These are phyloP conservation scores for Blastocystis sp. DNA, from an alignment of 352 stramenopile species.

Conservation along the genomic window DNA sequence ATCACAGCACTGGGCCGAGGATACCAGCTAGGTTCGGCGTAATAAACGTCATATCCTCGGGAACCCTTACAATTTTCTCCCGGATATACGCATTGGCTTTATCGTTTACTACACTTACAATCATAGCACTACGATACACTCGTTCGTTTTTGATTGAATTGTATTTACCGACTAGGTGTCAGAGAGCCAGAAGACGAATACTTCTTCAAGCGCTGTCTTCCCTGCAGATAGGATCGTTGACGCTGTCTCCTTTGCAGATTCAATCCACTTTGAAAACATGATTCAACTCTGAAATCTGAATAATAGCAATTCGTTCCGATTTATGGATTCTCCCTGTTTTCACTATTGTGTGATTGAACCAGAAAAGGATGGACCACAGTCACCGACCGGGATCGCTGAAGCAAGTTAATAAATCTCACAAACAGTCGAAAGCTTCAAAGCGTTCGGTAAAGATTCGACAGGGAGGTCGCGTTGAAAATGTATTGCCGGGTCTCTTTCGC, in stretches of 20 bases:
- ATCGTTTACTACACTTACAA: background rate
- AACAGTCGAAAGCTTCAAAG: slow-evolving; percentile 70
- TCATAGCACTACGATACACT: background rate
- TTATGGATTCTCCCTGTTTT: background rate
- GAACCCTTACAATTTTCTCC: background rate
- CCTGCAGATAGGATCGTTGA: background rate
- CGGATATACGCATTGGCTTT: slow-evolving; percentile 29
- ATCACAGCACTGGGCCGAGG: background rate
- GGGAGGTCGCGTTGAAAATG: slow-evolving; percentile 68
- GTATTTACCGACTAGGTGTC: slow-evolving; percentile 5
- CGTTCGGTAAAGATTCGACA: slow-evolving; percentile 66
- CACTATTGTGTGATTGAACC: background rate
- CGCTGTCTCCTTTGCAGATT: slow-evolving; percentile 13
- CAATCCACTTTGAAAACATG: slow-evolving; percentile 54
- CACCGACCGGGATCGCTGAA: slow-evolving; percentile 67
- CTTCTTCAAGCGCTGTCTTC: background rate
- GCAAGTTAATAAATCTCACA: slow-evolving; percentile 74
- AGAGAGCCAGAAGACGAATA: background rate
- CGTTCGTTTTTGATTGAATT: background rate
- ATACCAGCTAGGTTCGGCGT: slow-evolving; percentile 32
- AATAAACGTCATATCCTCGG: slow-evolving; percentile 34
- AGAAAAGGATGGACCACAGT: slow-evolving; percentile 63
- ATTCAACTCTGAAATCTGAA: background rate
- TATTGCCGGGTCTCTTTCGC: background rate
- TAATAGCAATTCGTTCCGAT: background rate